Base-by-base conservation (phyloP, 2,329 filamentous ascomycete species). In the Colletotrichum endophyticum region DNA sequence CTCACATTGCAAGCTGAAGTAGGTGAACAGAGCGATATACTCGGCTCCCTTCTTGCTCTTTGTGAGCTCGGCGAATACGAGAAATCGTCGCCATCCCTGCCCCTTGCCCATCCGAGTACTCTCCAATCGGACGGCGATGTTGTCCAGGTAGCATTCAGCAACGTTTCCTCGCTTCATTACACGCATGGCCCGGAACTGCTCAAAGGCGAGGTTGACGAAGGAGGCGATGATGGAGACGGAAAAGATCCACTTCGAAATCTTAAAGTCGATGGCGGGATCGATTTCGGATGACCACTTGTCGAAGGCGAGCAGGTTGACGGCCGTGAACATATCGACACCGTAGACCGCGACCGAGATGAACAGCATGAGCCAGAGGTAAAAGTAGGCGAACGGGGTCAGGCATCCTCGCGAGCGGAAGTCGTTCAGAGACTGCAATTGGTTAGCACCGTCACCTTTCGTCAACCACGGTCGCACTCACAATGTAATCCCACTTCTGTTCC, bases 401-500 rank as follows among this genome's bases (percentile, higher is more conserved):
- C 94, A 96, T 16, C 95, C 96, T 34, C 91, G 92, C 4, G 95
- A 94, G 83, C 94, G 95, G 89, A 98, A 99, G 85, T 99, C 96
- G 73, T 87, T 84, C 70, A 91, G 86, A 80, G 86, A 91, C 86
- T 86, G 22, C 9, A 8, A 12, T 16, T 15, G 19, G 57, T 75
- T 36, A 75, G 49, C 15, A 56, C 12, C 34, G 12, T 22, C 2
- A 22, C 16, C 19, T 9, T 16, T 34, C 30, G 12, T 61, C 12
- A 8, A 44, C 32, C 22, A n/a, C 36, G 61, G 11, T 8, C 19
- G 32, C 72, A 86, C 94, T 83, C 87, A 95, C 94, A 83, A 99
- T 96, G 84, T 96, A 98, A 82, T 96, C 95, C 96, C 96, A 99
- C 89, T 96, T 94, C 87, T 97, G 95, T 85, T 98, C 96, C 76